Evolutionary conservation across 768 basidiomycete species (phyloP).

Genomic region (Cubamyces sp.): DNA sequence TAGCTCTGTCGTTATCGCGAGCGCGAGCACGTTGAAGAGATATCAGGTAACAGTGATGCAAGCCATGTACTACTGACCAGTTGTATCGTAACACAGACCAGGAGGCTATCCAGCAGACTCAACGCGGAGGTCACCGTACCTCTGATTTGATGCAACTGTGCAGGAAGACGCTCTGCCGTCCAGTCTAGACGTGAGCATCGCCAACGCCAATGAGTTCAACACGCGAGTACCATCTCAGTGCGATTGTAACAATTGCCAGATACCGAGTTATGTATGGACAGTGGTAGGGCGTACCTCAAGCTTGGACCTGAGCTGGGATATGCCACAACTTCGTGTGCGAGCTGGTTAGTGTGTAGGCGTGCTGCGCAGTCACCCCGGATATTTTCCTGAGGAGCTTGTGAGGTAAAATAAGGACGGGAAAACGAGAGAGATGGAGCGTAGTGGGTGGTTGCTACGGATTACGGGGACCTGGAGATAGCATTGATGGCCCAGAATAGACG

Average conservation of each 20-base stretch:
- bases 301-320: too few relatives aligned
- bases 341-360: too few relatives aligned
- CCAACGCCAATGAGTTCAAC: neutral
- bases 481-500: neutral
- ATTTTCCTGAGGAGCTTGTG: neutral
- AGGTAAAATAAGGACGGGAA: neutral
- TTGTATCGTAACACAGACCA: neutral
- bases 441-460: conserved; percentile 12
- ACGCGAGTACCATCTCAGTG: neutral
- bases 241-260: conserved; percentile 1
- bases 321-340: too few relatives aligned
- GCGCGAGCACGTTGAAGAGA: too few relatives aligned
- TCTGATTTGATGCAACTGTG: too few relatives aligned
- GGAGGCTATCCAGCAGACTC: too few relatives aligned
- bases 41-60: neutral
- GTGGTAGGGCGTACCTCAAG: neutral
- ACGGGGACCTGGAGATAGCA: conserved; percentile 1
- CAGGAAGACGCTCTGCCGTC: neutral
- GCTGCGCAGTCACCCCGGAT: too few relatives aligned
- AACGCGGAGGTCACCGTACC: too few relatives aligned
- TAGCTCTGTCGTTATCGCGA: too few relatives aligned
- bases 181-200: neutral
- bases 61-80: neutral
- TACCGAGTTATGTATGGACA: neutral
- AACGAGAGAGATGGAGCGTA: neutral